These are phyloP conservation scores for Kondoa malvinella DNA, from an alignment of 768 basidiomycete genomes.

Conservation along the genomic window DNA sequence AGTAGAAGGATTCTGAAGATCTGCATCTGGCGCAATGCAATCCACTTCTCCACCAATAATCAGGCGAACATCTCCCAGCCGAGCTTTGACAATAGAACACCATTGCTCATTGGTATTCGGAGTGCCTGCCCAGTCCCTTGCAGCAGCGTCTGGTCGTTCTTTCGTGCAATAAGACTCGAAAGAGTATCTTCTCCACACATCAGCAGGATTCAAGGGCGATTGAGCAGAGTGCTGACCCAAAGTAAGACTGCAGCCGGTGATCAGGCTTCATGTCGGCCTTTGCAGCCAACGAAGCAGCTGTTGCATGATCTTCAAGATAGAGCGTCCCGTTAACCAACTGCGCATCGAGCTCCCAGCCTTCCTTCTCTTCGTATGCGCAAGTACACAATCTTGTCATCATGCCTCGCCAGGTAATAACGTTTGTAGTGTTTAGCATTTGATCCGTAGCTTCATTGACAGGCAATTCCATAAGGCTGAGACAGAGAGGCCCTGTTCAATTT, in stretches of 20 bases:
- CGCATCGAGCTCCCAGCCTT: slow-evolving; percentile 64
- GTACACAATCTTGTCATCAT: slow-evolving; percentile 75
- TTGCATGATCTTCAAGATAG: slow-evolving; percentile 24
- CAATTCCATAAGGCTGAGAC: neutral
- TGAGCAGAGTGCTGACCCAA: slow-evolving; percentile 33
- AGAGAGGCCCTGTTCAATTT: neutral
- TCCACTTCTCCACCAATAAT: slow-evolving; percentile 83
- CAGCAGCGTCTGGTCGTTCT: slow-evolving; percentile 17
- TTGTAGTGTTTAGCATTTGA: slow-evolving; percentile 27
- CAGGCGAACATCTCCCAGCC: slow-evolving; percentile 51
- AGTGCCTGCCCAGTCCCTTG: slow-evolving; percentile 30
- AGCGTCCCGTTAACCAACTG: slow-evolving; percentile 44
- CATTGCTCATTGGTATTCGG: slow-evolving; percentile 79
- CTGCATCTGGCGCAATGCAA: slow-evolving; percentile 39
- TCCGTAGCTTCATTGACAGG: slow-evolving; percentile 33
- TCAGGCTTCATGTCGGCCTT: slow-evolving; percentile 49
- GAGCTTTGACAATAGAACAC: slow-evolving; percentile 77
- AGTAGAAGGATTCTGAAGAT: slow-evolving; percentile 6
- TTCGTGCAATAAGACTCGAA: slow-evolving; percentile 74
- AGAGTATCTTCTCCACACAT: slow-evolving; percentile 40
- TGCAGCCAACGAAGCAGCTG: slow-evolving; percentile 15
- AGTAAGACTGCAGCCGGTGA: slow-evolving; percentile 53
- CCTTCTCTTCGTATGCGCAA: slow-evolving; percentile 64
- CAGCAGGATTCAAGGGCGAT: neutral
- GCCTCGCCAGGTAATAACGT: slow-evolving; percentile 50